Conservation (phyloP, 140 eudicot species). For the Stevia rebaudiana region DNA sequence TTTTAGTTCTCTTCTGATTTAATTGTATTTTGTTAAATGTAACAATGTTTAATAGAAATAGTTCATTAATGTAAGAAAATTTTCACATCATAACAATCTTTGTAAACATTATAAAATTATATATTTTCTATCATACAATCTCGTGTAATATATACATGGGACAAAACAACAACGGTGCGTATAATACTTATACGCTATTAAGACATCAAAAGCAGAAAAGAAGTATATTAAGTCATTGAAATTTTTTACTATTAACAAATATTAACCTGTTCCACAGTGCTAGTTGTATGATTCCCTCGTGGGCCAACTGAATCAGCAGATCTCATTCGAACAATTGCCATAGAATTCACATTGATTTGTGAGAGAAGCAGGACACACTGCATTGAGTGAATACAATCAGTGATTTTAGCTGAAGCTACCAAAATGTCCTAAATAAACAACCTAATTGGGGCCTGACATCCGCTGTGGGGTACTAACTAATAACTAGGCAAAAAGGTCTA, state of each 20-base stretch:
- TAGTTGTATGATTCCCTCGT: conserved; percentile 37
- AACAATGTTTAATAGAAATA: too few relatives aligned
- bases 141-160: too few relatives aligned
- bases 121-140: too few relatives aligned
- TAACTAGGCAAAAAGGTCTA: too few relatives aligned
- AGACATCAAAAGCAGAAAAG: conserved; percentile 3
- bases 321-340: conserved; percentile 74
- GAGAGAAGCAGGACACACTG: conserved; percentile 75
- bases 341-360: conserved; percentile 76
- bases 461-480: too few relatives aligned
- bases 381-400: conserved; percentile 31
- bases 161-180: too few relatives aligned
- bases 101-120: too few relatives aligned
- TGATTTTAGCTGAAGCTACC: conserved; percentile 2
- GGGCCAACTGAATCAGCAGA: conserved; percentile 31
- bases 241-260: not conserved
- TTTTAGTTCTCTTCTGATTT: too few relatives aligned
- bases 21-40: too few relatives aligned
- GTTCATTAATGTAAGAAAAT: too few relatives aligned
- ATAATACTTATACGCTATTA: not conserved
- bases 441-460: too few relatives aligned
- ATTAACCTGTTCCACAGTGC: conserved; percentile 72
- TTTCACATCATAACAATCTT: too few relatives aligned
- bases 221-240: not conserved
- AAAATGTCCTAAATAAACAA: not conserved